Conservation (phyloP, 208 protist species). For the Leishmania amazonensis region DNA sequence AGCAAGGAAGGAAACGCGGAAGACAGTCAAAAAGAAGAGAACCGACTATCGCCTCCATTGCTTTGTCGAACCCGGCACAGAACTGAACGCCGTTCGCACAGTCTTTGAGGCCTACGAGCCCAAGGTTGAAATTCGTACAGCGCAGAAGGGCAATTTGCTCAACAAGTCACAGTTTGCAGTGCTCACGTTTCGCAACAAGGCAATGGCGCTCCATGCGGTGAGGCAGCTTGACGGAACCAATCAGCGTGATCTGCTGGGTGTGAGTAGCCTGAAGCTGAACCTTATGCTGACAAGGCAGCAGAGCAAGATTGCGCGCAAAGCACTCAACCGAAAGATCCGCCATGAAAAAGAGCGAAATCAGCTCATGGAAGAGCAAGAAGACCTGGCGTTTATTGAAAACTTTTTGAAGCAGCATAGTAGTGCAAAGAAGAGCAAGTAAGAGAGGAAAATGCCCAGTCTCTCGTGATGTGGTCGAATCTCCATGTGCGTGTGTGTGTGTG, state of each 20-base stretch:
- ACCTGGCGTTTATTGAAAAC: conserved; percentile 65
- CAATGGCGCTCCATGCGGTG: conserved; percentile 81
- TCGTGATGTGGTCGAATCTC: neutral
- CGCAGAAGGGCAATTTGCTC: conserved; percentile 87
- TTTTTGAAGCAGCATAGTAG: conserved; percentile 58
- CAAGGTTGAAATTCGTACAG: conserved; percentile 75
- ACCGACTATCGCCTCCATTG: conserved; percentile 83
- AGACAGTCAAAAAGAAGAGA: conserved; percentile 24
- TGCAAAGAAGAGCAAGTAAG: conserved; percentile 8
- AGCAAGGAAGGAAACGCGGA: conserved; percentile 35
- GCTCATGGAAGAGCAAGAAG: conserved; percentile 47
- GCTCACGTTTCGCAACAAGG: conserved; percentile 90
- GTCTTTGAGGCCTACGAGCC: conserved; percentile 88
- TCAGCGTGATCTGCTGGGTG: conserved; percentile 79
- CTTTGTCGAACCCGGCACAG: conserved; percentile 89
- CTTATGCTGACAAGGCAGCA: conserved; percentile 84
- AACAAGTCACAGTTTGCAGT: conserved; percentile 91
- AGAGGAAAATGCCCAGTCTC: neutral
- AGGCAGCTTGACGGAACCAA: conserved; percentile 80
- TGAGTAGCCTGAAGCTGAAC: conserved; percentile 67
- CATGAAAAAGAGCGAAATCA: conserved; percentile 29
- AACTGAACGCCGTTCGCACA: conserved; percentile 77
- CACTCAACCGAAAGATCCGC: conserved; percentile 44
- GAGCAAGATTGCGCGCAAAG: conserved; percentile 60
- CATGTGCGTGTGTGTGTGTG: neutral